phyloP scores from a whole-genome alignment of 345 rosid genomes.

The Sonneratia caseolaris region DNA sequence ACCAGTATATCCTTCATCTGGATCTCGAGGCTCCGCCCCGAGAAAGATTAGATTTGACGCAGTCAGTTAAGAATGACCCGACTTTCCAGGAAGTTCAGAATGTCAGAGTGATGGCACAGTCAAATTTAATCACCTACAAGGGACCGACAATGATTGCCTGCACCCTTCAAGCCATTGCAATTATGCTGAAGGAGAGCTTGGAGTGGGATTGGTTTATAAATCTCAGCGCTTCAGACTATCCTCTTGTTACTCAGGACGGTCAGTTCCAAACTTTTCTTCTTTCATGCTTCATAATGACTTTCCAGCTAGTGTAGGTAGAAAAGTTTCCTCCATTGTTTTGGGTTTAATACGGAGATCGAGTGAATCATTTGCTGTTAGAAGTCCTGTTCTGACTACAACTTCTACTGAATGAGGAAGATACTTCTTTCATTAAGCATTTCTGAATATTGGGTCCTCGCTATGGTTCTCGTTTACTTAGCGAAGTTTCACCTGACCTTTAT shows the following conservation, averaged over 20 bases:
- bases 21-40: constrained; percentile 92
- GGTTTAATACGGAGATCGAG: background rate
- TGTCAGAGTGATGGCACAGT: constrained; percentile 81
- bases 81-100: constrained; percentile 67
- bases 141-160: constrained; percentile 92
- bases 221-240: constrained; percentile 90
- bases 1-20: constrained; percentile 84
- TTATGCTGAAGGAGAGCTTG: constrained; percentile 69
- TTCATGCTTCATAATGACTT: background rate
- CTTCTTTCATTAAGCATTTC: background rate
- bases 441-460: background rate
- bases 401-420: background rate
- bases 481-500: background rate
- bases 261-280: constrained; percentile 19
- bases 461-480: background rate
- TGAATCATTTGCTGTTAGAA: background rate
- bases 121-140: constrained; percentile 81
- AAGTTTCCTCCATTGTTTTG: background rate
- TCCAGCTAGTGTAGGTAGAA: background rate
- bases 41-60: constrained; percentile 63
- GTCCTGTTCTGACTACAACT: background rate
- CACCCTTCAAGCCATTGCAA: constrained; percentile 82
- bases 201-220: constrained; percentile 96
- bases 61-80: constrained; percentile 57
- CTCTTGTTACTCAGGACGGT: constrained; percentile 93